Evolutionary conservation across 2,329 filamentous ascomycete species (phyloP).

Genomic region (Coleophoma crateriformis): DNA sequence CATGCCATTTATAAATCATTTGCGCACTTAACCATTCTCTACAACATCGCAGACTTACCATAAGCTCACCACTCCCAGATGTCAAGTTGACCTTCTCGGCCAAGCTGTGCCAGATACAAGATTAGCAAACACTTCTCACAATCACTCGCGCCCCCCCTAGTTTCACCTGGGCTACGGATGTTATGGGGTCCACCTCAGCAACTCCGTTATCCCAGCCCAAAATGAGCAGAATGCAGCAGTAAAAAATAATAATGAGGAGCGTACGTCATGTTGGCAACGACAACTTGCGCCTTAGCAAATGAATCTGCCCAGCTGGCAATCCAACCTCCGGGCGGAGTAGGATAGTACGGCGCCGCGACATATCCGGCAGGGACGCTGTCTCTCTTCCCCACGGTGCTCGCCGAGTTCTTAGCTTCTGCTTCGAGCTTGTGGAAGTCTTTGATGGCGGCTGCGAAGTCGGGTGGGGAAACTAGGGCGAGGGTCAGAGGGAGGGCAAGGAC

Average conservation of each 20-base stretch:
- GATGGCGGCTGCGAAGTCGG: no score
- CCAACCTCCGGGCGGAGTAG: conserved; percentile 49
- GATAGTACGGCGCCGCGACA: conserved; percentile 14
- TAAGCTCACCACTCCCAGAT: conserved; percentile 63
- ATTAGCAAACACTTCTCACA: no score
- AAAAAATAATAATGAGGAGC: no score
- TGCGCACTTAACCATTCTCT: neutral
- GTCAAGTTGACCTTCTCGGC: conserved; percentile 79
- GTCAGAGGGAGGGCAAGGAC: no score
- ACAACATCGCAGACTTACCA: conserved; percentile 36
- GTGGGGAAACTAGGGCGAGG: no score
- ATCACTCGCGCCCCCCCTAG: no score
- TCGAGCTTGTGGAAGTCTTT: no score
- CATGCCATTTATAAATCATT: neutral
- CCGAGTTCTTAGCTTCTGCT: neutral
- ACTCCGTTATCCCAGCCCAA: no score
- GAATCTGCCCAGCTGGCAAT: conserved; percentile 53
- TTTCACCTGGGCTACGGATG: no score
- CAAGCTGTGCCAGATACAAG: conserved; percentile 26
- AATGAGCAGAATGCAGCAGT: no score
- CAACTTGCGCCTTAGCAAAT: conserved; percentile 60
- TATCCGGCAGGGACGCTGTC: conserved; percentile 5
- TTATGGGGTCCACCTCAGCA: no score
- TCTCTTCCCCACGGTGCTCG: neutral
- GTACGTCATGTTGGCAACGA: conserved; percentile 68